phyloP scores from a whole-genome alignment of 768 basidiomycete species.

The Tricholoma hemisulphureum region DNA sequence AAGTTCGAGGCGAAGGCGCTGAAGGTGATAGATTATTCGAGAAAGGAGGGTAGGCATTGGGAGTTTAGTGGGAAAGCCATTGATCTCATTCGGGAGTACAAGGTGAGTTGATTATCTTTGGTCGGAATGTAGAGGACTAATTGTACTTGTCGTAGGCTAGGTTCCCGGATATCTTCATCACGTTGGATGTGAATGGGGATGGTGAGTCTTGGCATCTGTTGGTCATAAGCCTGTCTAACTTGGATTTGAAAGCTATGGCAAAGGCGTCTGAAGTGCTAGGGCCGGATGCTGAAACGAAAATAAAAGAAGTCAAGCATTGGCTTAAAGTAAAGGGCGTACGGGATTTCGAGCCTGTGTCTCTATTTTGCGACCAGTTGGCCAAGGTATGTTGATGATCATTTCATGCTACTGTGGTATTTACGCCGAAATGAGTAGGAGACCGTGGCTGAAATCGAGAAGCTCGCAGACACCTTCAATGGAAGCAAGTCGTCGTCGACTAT shows the following conservation, averaged over 20 bases:
- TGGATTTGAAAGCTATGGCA: conserved; percentile 60
- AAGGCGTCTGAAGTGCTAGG: conserved; percentile 61
- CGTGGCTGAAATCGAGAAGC: conserved; percentile 72
- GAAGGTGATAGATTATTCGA: conserved; percentile 91
- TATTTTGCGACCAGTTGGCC: conserved; percentile 88
- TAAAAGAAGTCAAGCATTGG: conserved; percentile 84
- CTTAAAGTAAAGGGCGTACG: conserved; percentile 81
- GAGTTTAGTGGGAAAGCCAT: conserved; percentile 91
- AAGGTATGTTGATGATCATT: conserved; percentile 52
- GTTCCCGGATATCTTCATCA: conserved; percentile 82
- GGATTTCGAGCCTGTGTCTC: conserved; percentile 89
- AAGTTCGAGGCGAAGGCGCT: conserved; percentile 94
- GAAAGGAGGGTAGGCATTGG: conserved; percentile 83
- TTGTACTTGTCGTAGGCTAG: conserved; percentile 42
- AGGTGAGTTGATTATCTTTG: conserved; percentile 38
- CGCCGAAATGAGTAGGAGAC: conserved; percentile 53
- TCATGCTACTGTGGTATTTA: not conserved
- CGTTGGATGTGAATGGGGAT: conserved; percentile 70
- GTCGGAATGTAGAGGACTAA: conserved; percentile 3
- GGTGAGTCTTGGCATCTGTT: conserved; percentile 45
- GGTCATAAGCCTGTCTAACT: not conserved
- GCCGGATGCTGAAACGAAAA: conserved; percentile 61
- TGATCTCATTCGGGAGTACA: conserved; percentile 79
- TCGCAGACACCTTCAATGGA: conserved; percentile 66
- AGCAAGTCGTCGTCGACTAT: conserved; percentile 61